Evolutionary conservation across 176 grass and related monocot species (phyloP), one percentile per base, ranked within the genome.

Genomic region (Bolboschoenus planiculmis): DNA sequence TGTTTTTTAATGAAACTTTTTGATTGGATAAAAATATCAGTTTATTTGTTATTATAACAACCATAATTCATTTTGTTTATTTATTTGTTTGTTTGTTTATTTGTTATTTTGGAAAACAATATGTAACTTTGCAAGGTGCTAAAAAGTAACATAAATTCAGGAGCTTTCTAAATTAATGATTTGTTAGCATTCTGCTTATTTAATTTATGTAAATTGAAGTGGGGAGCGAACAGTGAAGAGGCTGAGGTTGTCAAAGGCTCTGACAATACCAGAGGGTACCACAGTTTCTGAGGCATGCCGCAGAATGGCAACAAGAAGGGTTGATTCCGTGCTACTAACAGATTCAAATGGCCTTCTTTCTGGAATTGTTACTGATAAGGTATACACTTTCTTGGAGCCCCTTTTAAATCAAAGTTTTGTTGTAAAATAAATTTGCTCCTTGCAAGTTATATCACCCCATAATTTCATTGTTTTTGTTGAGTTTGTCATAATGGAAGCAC

Each of bases 331-430:
- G 74, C 89, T 99, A 71, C 88, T 99, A 59, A 99, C 96, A 18
- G 96, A 99, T 75, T 78, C 84, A 16, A 88, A 91, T 24, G 96
- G 96, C 24, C 92, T 99, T 88, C 96, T 99, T 20, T 99, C 96
- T 15, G 96, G 96, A 78, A 99, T 99, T 72, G 92, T 99, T 48
- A 99, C 96, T 7, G 96, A 99, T 59, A 95, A 99, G 89, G 96
- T 95, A 77, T 31, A 11, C 73, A 79, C 4, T 31, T 58, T 67
- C 18, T 35, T 44, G 35, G 29, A 34, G 16, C 6, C 39, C 68
- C 21, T 81, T 57, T 34, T 79, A 31, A 57, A 30, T 43, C 13
- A 56, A 11, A 24, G n/a, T 29, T 35, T 75, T 46, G 4, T 47
- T 73, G 36, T 44, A 44, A 73, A 72, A 70, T 23, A 4, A 44